phyloP scores from a whole-genome alignment of 2,329 filamentous ascomycete genomes.

The Aspergillus phoenicis region DNA sequence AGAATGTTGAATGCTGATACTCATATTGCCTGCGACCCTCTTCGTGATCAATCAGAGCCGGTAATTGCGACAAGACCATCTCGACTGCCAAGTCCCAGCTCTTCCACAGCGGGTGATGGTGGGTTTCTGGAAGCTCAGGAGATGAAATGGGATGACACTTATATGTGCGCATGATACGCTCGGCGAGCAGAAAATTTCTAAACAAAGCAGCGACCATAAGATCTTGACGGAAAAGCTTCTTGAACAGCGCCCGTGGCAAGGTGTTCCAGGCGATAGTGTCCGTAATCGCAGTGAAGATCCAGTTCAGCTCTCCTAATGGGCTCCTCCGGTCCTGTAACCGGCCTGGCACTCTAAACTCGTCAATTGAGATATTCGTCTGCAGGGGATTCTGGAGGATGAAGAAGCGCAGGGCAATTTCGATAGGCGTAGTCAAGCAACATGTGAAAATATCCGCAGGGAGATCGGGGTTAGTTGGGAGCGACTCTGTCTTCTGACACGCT shows the following conservation, averaged over 20 bases:
- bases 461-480: conserved; percentile 89
- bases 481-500: conserved; percentile 87
- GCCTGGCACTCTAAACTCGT: conserved; percentile 85
- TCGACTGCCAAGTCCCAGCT: conserved; percentile 98
- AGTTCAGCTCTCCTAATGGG: conserved; percentile 93
- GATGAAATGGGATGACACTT: conserved; percentile 93
- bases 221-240: conserved; percentile 95
- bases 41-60: conserved; percentile 76
- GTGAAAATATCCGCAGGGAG: conserved; percentile 95
- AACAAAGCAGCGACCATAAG: conserved; percentile 98
- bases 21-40: conserved; percentile 77
- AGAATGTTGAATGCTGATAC: conserved; percentile 93
- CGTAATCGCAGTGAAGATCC: conserved; percentile 99
- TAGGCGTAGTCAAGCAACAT: conserved; percentile 91
- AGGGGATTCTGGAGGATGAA: conserved; percentile 92
- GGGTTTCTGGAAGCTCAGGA: conserved; percentile 88
- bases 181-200: conserved; percentile 90
- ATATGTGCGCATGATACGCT: conserved; percentile 94
- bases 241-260: conserved; percentile 83
- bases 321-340: conserved; percentile 90
- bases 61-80: conserved; percentile 87
- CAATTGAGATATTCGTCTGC: conserved; percentile 68
- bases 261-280: conserved; percentile 99
- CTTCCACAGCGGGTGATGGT: conserved; percentile 92
- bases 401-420: conserved; percentile 95